A percentile compares a stretch with the other conserved stretches of the same genome.
phyloP scores from a whole-genome alignment of 768 basidiomycete genomes.

The Pholiota conissans region DNA sequence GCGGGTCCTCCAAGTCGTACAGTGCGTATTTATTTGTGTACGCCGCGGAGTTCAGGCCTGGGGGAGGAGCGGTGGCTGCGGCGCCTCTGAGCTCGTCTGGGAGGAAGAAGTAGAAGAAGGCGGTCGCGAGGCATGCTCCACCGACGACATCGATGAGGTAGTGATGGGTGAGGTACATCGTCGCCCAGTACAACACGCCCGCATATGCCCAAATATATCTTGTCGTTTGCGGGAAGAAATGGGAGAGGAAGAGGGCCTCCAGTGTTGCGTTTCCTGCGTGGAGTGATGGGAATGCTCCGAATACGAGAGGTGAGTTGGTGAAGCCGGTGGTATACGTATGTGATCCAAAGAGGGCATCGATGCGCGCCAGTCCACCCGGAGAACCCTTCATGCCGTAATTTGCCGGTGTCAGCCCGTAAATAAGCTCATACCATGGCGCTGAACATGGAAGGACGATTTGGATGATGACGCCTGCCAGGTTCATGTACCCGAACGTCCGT shows the following conservation, averaged over 20 bases:
- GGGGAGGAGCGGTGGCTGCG: slow-evolving; percentile 51
- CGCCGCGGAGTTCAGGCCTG: slow-evolving; percentile 28
- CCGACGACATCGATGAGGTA: slow-evolving; percentile 98
- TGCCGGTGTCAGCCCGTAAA: slow-evolving; percentile 94
- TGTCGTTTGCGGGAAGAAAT: slow-evolving; percentile 85
- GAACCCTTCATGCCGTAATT: slow-evolving; percentile 92
- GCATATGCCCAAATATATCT: slow-evolving; percentile 81
- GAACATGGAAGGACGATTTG: slow-evolving; percentile 92
- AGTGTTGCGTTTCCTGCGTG: slow-evolving; percentile 91
- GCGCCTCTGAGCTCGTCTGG: slow-evolving; percentile 73
- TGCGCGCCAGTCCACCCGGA: slow-evolving; percentile 88
- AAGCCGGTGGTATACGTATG: slow-evolving; percentile 79
- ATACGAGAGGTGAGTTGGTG: slow-evolving; percentile 87
- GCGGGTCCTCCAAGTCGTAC: slow-evolving; percentile 73
- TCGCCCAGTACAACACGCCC: slow-evolving; percentile 91
- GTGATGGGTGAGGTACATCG: slow-evolving; percentile 98
- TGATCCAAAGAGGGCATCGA: slow-evolving; percentile 83
- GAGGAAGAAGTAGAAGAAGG: slow-evolving; percentile 86
- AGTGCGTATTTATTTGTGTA: slow-evolving; percentile 63
- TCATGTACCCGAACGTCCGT: slow-evolving; percentile 90
- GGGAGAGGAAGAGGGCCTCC: slow-evolving; percentile 89
- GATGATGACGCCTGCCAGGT: slow-evolving; percentile 80
- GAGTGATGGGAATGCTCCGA: slow-evolving; percentile 95
- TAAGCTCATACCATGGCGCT: slow-evolving; percentile 97
- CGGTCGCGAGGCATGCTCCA: slow-evolving; percentile 87